A percentile compares a stretch with the other conserved stretches of the same genome.
phyloP scores from a whole-genome alignment of 164 flowering plant species.

The Litsea cubeba region DNA sequence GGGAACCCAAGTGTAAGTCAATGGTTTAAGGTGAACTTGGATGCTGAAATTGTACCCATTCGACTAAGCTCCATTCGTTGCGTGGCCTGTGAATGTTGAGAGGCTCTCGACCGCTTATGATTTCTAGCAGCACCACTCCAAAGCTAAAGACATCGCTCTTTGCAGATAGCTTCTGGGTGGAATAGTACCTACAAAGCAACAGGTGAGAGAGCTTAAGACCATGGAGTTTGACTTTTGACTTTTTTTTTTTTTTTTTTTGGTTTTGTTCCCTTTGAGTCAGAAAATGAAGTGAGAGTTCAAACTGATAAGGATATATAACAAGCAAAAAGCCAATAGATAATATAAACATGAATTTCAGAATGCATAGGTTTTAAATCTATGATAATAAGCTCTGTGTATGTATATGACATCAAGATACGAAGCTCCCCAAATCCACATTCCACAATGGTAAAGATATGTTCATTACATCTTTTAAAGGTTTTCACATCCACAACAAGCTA shows the following conservation, averaged over 20 bases:
- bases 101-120: conserved; percentile 76
- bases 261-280: not conserved
- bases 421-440: too few relatives aligned
- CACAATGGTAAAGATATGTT: too few relatives aligned
- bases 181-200: conserved; percentile 52
- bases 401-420: too few relatives aligned
- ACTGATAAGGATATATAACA: not conserved
- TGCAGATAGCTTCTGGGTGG: conserved; percentile 70
- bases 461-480: too few relatives aligned
- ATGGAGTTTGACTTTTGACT: not conserved
- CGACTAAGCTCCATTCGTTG: conserved; percentile 77
- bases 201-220: not conserved
- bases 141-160: conserved; percentile 86
- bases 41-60: conserved; percentile 51
- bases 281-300: not conserved
- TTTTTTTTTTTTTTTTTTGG: too few relatives aligned
- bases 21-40: not conserved
- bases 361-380: not conserved
- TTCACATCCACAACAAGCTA: too few relatives aligned
- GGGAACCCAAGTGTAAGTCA: not conserved
- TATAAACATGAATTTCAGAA: not conserved
- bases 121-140: conserved; percentile 79
- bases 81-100: conserved; percentile 69
- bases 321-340: not conserved
- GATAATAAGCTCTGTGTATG: not conserved